Base-by-base conservation (phyloP, 305 asterid species). In the Fraxinus angustifolia region DNA sequence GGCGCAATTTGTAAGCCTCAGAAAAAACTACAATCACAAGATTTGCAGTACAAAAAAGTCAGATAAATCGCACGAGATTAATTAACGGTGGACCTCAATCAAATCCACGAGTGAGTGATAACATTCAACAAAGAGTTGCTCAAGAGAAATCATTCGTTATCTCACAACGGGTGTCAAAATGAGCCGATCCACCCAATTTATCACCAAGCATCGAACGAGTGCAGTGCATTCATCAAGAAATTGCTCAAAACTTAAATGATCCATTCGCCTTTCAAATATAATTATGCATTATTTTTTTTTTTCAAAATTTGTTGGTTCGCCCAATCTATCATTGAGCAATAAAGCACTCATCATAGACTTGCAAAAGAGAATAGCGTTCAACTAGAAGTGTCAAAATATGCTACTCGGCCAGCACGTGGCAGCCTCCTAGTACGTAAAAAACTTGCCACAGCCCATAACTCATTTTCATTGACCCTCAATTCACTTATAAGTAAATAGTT, bases 81-180 rank as follows among this genome's bases (percentile, higher is more conserved):
- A 78, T 75, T 79, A 81, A 81, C 80, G 85, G 89, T 88, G 97
- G 94, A 90, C 93, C 93, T 85, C 80, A 83, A 80, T 87, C 77
- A 48, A 77, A 78, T 81, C 83, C 79, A 77, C 75, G 77, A 83
- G 78, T 85, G 86, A 84, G 90, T 89, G 94, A 88, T 79, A 80
- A 78, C 83, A 83, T 73, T 83, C 83, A 83, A 78, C 71, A 75
- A 79, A 28, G 30, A 48, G 33, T 71, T 23, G 78, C 14, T 78
- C 85, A 80, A 83, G 82, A 83, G 76, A 88, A 3, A 45, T 45
- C 17, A 45, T 45, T 16, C 56, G 12, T 45, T 3, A n/a, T 60
- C 23, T 60, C 19, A 17, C 21, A n/a, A 4, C 7, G 14, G 50
- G 50, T 2, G 50, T 10, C 50, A 40, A 40, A 40, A 40, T 40